A percentile compares a stretch with the other conserved stretches of the same genome.
phyloP scores from a whole-genome alignment of 306 rosid genomes.

The Hippophae tibetana region DNA sequence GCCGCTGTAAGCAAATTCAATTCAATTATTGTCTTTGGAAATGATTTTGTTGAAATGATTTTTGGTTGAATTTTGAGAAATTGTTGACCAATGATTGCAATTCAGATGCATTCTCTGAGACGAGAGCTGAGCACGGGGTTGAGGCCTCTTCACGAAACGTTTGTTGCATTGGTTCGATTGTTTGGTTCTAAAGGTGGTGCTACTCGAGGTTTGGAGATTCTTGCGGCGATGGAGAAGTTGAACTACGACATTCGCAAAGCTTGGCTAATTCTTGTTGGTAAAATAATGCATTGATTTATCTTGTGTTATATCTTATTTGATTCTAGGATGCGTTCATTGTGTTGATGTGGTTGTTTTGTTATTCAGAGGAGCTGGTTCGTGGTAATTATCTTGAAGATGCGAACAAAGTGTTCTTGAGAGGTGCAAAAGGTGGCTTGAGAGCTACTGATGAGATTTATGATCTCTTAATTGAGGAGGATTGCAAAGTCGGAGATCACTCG shows the following conservation, averaged over 20 bases:
- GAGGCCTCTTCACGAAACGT: conserved; percentile 85
- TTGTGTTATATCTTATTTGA: neutral
- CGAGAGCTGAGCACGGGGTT: conserved; percentile 80
- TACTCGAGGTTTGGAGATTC: conserved; percentile 58
- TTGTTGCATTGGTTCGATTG: conserved; percentile 60
- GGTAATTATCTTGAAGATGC: conserved; percentile 68
- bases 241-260: conserved; percentile 77
- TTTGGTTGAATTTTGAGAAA: neutral
- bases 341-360: conserved; percentile 3
- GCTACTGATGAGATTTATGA: conserved; percentile 82
- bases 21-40: neutral
- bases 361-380: conserved; percentile 68
- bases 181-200: conserved; percentile 70
- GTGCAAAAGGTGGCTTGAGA: conserved; percentile 68
- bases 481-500: conserved; percentile 78
- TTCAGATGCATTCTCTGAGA: conserved; percentile 69
- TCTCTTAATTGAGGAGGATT: conserved; percentile 62
- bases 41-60: neutral
- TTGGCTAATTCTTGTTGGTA: conserved; percentile 76
- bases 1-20: conserved; percentile 43
- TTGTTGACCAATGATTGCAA: neutral
- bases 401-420: conserved; percentile 70
- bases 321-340: neutral
- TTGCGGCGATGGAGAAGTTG: conserved; percentile 76
- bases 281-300: neutral